Evolutionary conservation across 2,329 filamentous ascomycete genomes (phyloP).

Genomic region (Fusarium dlaminii): DNA sequence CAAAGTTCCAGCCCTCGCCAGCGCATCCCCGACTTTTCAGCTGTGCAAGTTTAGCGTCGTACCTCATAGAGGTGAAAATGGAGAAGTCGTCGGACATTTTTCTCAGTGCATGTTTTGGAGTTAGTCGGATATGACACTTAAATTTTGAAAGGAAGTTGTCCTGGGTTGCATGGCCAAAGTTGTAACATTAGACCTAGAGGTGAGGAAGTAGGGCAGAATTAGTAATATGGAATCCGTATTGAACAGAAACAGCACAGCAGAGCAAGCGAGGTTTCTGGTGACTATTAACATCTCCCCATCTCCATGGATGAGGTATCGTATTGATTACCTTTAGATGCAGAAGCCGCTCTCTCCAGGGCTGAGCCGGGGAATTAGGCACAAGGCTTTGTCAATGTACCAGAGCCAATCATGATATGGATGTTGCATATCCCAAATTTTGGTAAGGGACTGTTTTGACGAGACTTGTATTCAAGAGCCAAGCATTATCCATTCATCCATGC

Average conservation of each 20-base stretch:
- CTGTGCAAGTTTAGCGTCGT: conserved; percentile 67
- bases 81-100: conserved; percentile 60
- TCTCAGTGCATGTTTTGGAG: background rate
- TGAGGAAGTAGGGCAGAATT: background rate
- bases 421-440: background rate
- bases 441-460: background rate
- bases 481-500: background rate
- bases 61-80: conserved; percentile 77
- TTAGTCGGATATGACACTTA: background rate
- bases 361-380: background rate
- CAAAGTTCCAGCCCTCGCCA: conserved; percentile 63
- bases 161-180: background rate
- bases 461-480: background rate
- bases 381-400: background rate
- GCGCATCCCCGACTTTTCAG: conserved; percentile 51
- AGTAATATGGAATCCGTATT: background rate
- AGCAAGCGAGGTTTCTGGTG: background rate
- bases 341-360: background rate
- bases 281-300: background rate
- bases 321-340: background rate
- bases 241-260: background rate
- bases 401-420: background rate
- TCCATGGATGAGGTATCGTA: background rate
- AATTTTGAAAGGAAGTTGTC: background rate
- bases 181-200: background rate